Evolutionary conservation across 2,329 filamentous ascomycete species (phyloP).

Genomic region (Monilinia aucupariae): DNA sequence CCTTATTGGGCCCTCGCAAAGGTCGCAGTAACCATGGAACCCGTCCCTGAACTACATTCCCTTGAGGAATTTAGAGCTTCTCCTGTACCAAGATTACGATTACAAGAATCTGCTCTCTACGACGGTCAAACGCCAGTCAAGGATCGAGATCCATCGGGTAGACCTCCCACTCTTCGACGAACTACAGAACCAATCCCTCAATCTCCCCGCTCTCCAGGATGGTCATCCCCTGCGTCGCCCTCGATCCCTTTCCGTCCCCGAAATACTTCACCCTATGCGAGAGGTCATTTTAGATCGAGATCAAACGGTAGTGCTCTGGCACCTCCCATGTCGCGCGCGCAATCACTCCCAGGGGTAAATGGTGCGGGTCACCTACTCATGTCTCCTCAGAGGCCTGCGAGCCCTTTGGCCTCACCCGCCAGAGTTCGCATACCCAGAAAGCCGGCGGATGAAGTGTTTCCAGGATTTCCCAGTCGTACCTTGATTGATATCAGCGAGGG

Average conservation of each 20-base stretch:
- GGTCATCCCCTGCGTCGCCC: slow-evolving; percentile 34
- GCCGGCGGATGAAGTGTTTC: slow-evolving; percentile 55
- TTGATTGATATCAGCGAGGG: slow-evolving; percentile 30
- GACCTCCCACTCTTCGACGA: slow-evolving; percentile 50
- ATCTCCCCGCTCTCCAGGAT: slow-evolving; percentile 45
- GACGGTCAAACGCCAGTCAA: slow-evolving; percentile 18
- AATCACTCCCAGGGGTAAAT: slow-evolving; percentile 59
- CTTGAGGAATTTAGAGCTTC: slow-evolving; percentile 61
- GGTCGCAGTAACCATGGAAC: slow-evolving; percentile 48
- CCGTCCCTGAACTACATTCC: slow-evolving; percentile 62
- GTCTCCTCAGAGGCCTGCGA: slow-evolving; percentile 47
- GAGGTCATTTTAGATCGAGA: slow-evolving; percentile 52
- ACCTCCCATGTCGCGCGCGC: slow-evolving; percentile 55
- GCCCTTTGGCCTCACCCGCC: slow-evolving; percentile 50
- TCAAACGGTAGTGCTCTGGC: slow-evolving; percentile 52
- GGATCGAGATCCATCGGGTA: slow-evolving; percentile 31
- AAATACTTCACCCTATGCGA: slow-evolving; percentile 56
- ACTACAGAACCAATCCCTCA: slow-evolving; percentile 53
- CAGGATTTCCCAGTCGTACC: slow-evolving; percentile 43
- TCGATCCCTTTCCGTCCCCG: slow-evolving; percentile 54
- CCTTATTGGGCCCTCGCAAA: slow-evolving; percentile 15
- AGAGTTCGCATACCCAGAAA: slow-evolving; percentile 50
- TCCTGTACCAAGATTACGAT: slow-evolving; percentile 49
- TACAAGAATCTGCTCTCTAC: slow-evolving; percentile 33
- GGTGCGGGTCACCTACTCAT: slow-evolving; percentile 51